Base-by-base conservation (phyloP, 192 early-diverging fungal species). In the Gonapodya sp. region DNA sequence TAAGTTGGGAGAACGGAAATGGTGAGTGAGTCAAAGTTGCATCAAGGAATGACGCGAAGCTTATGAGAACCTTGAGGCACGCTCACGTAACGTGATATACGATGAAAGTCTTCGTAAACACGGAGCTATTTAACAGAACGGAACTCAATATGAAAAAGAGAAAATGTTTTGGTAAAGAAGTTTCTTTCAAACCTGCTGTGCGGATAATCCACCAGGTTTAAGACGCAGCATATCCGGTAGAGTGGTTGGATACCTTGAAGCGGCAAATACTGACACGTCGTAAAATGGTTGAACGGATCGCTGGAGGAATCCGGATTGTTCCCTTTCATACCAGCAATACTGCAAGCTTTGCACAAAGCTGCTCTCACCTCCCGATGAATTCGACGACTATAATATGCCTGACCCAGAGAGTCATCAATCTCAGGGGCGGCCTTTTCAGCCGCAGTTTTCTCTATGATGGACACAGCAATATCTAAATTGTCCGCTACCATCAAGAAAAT, bases 391-490 rank as follows among this genome's bases (percentile, higher is more conserved):
- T 87, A 79, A 79, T 91, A 97, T 34, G 93, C 87, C 1, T 89
- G 80, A 14, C 86, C 85, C 74, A 99, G 87, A n/a, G 87, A 83
- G 74, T 95, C 92, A 85, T 97, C 96, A 72, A 99, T 96, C 81
- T 97, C 96, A n/a, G 93, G 88, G n/a, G 94, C 87, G 0, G 96
- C 94, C 80, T 97, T 97, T 83, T 97, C 96, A 82, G 95, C 95
- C 0, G 98, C 96, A 33, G 96, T 94, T 83, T 96, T 95, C 84
- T 99, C 96, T 79, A 97, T 94, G 34, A 99, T 91, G 0, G 95
- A 92, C 83, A 96, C 97, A 14, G 94, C 96, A 35, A 97, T 87
- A 72, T 99, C 98, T 78, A 98, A 83, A 83, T 99, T 99, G 83
- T 98, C 96, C 1, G 92, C 87, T 14, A 97, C 95, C 34, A 95